Evolutionary conservation across 352 stramenopile species (phyloP).

Genomic region (Pythium sukuiense): DNA sequence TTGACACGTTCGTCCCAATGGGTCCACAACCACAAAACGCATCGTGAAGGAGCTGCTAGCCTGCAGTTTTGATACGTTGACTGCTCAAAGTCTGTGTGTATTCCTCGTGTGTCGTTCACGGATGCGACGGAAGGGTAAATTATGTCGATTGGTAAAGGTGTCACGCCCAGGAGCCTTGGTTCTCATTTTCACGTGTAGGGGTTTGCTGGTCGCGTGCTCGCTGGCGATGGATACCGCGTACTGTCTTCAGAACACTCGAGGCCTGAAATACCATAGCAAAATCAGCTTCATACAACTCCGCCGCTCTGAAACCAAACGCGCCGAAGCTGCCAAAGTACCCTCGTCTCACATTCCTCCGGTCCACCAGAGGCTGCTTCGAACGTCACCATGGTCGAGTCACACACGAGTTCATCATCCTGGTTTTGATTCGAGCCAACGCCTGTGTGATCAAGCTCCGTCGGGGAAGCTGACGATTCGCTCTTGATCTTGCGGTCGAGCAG

Average conservation of each 20-base stretch:
- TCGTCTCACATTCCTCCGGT: conserved; percentile 30
- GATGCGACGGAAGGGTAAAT: conserved; percentile 6
- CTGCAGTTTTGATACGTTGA: not conserved
- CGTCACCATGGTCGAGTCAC: conserved; percentile 70
- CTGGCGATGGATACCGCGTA: conserved; percentile 41
- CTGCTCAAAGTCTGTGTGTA: not conserved
- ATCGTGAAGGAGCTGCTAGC: conserved; percentile 6
- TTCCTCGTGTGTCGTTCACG: not conserved
- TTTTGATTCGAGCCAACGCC: conserved; percentile 30
- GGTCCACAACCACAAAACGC: conserved; percentile 6
- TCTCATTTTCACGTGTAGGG: conserved; percentile 5
- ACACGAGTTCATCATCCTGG: conserved; percentile 66
- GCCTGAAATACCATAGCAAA: conserved; percentile 19
- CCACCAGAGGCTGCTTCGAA: conserved; percentile 20
- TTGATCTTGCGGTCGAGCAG: conserved; percentile 57
- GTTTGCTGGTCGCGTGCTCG: conserved; percentile 18
- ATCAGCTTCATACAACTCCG: not conserved
- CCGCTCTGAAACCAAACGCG: not conserved
- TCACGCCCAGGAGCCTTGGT: conserved; percentile 17
- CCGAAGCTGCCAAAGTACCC: conserved; percentile 20
- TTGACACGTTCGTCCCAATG: conserved; percentile 28
- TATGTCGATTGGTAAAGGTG: conserved; percentile 8
- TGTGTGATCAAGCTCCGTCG: not conserved
- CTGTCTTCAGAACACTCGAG: conserved; percentile 42
- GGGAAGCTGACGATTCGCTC: conserved; percentile 6